Percentiles rank a stretch among this genome's conserved stretches.
phyloP scores from a whole-genome alignment of 1,284 basidiomycete genomes.

The Xerocomus minutiporus region DNA sequence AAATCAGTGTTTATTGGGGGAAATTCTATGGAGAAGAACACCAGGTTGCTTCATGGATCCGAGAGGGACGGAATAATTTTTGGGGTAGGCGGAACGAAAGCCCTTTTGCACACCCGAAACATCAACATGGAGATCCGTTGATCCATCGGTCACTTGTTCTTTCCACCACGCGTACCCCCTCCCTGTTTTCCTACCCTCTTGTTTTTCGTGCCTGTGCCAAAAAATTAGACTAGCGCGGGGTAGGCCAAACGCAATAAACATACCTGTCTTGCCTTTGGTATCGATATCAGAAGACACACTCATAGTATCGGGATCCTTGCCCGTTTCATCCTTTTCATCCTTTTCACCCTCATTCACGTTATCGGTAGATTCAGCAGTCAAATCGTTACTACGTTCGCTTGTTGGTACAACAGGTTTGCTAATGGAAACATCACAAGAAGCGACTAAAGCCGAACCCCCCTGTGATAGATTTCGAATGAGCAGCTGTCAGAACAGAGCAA shows the following conservation, averaged over 20 bases:
- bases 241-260: not conserved
- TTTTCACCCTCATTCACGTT: slow-evolving; percentile 19
- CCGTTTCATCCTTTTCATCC: slow-evolving; percentile 24
- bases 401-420: slow-evolving; percentile 27
- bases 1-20: slow-evolving; percentile 9
- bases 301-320: slow-evolving; percentile 23
- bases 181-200: not conserved
- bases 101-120: not conserved
- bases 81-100: not conserved
- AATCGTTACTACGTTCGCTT: slow-evolving; percentile 23
- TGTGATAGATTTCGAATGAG: slow-evolving; percentile 28
- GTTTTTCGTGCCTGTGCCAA: not conserved
- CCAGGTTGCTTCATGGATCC: slow-evolving; percentile 19
- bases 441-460: slow-evolving; percentile 10
- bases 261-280: slow-evolving; percentile 15
- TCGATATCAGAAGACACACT: slow-evolving; percentile 19
- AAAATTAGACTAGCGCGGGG: slow-evolving; percentile 7
- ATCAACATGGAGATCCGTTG: slow-evolving; percentile 1
- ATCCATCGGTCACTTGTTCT: not conserved
- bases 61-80: not conserved
- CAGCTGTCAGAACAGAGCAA: slow-evolving; percentile 25
- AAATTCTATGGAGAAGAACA: slow-evolving; percentile 14
- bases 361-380: slow-evolving; percentile 19
- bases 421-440: slow-evolving; percentile 10
- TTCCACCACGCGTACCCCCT: not conserved